Base-by-base conservation (phyloP, 495 filamentous ascomycete species). In the Hypoxylon rickii region DNA sequence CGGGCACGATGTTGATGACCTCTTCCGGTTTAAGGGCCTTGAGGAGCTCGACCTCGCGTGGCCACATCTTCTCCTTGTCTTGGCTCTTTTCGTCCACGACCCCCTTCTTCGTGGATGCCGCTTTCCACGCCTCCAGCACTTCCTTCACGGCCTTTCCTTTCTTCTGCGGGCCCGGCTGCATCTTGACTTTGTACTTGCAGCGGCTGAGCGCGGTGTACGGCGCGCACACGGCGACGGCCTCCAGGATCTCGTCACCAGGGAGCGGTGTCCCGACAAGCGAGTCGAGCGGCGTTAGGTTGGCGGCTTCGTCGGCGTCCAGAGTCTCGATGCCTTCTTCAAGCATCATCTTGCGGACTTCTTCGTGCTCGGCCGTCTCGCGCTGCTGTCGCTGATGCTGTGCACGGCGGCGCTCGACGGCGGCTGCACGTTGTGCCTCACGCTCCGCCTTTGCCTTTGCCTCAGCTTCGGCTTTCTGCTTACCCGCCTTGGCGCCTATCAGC, bases 91-190 rank as follows among this genome's bases (percentile, higher is more conserved):
- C 78, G 60, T 89, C 86, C 3, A 88, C 57, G 16, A 72, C 78
- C 7, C 81, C 79, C 66, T 81, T 79, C 51, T 80, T 77, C 0
- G 73, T 78, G n/a, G 73, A 69, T 48, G 77, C 83, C 1, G 79
- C 74, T 51, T 86, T 79, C 92, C 94, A 97, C 40, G 79, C 79
- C 31, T 81, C 81, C 13, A 96, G 65, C 33, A 97, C 88, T 71
- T 96, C 92, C 72, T 89, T 89, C 18, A 96, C 84, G 12, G 93
- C 94, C 69, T 96, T 98, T 1, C 93, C 92, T 74, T 96, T 95
- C 80, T 98, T 98, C 61, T 85, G 80, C 2, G 83, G 63, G 2
- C 94, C 94, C 0, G 94, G 94, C 73, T 97, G 94, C 57, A 98
- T 61, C 76, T 97, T 98, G 15, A 83, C 88, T 66, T 90, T 89